Evolutionary conservation across 2,329 filamentous ascomycete genomes (phyloP), one percentile per base, ranked within the genome.

Genomic region (Bisporella sp.): DNA sequence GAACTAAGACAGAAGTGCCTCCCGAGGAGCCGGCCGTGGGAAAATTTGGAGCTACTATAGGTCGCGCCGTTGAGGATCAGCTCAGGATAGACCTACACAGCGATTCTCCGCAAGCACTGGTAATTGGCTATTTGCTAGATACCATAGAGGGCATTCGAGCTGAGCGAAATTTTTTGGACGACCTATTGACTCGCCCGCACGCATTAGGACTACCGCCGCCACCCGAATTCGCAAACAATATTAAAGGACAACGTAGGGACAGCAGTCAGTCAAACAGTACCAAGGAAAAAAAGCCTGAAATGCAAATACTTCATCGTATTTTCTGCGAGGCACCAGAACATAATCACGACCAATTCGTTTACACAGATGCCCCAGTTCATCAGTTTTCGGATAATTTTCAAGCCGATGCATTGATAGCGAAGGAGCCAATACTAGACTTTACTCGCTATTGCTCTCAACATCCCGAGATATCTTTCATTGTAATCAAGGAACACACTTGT

Each of bases 71-170:
- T 4, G 47, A 48, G 41, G 35, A 28, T 21, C 44, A 30, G 42
- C 30, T 48, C 28, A 29, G 39, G 13, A 21, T 48, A 29, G 40
- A 48, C 21, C 44, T 48, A 44, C 44, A 48, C 31, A 41, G 44
- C 30, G 31, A 48, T 43, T 43, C 12, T 31, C 47, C 47, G 35
- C 39, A 43, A 35, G 42, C 47, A 44, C 39, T 48, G 30, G 42
- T 48, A 39, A 32, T 48, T 41, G 44, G 47, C 29, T 32, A 48
- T 44, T 31, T 48, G 13, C 47, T 48, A 13, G 47, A 48, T 21
- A 44, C 30, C 13, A 43, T 48, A 33, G 47, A 48, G 39, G 7
- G 5, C 8, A 32, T 43, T 43, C 47, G 47, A 48, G 6, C 9
- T 32, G 47, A 48, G 40, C 31, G 47, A 21, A 43, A 48, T 28